Evolutionary conservation across 73 alveolate genomes (phyloP).

Genomic region (Durusdinium trenchii): DNA sequence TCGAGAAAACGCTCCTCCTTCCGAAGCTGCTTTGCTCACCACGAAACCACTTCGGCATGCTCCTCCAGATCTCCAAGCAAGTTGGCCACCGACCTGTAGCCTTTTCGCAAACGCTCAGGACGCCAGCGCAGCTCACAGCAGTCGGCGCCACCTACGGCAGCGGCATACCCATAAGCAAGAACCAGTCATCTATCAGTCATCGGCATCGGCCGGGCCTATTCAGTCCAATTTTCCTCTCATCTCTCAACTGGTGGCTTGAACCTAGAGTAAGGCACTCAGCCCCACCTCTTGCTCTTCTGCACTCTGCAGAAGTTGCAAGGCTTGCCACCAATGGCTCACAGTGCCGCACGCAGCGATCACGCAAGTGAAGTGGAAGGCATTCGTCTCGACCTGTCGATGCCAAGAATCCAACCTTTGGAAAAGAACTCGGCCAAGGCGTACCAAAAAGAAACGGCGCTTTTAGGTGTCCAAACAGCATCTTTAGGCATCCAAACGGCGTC

Average conservation of each 20-base stretch:
- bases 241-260: background rate
- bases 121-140: constrained; percentile 41
- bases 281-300: constrained; percentile 17
- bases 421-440: too few species aligned
- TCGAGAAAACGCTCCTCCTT: too few species aligned
- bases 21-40: too few species aligned
- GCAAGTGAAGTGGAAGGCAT: constrained; percentile 79
- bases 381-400: constrained; percentile 57
- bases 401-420: too few species aligned
- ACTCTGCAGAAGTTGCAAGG: constrained; percentile 13
- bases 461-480: too few species aligned
- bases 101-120: constrained; percentile 56
- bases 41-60: background rate
- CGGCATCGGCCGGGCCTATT: background rate
- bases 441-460: too few species aligned
- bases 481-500: too few species aligned
- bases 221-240: background rate
- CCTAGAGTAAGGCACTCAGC: background rate
- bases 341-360: constrained; percentile 61
- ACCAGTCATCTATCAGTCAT: too few species aligned
- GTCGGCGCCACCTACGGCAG: constrained; percentile 17
- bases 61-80: background rate
- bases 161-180: background rate
- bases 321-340: constrained; percentile 31
- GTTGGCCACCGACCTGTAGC: constrained; percentile 38